Base-by-base conservation (phyloP, 805 yeast genomes). In the baker's yeast (Saccharomyces cerevisiae) region DNA sequence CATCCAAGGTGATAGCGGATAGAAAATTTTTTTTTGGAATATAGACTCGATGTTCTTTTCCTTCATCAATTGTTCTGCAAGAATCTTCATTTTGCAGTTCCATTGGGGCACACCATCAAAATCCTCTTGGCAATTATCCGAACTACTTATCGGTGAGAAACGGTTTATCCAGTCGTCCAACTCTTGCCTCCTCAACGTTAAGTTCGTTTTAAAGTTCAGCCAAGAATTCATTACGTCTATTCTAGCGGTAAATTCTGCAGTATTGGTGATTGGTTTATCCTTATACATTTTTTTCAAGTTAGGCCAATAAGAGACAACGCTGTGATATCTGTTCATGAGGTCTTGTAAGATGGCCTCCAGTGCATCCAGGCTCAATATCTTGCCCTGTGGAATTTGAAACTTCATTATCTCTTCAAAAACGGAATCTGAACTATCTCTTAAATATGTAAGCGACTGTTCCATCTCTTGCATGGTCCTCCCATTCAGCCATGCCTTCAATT, bases 391-490 rank as follows among this genome's bases (percentile, higher is more conserved):
- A 13, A 87, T 73, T 62, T 80, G 82, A 68, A 87, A 89, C 22
- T 76, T 75, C 67, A 83, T 61, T 5, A 94, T 77, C 46, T 85
- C 87, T 10, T 85, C 85, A 51, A 94, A 74, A 0, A 89, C 73
- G 11, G 78, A 81, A 67, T 89, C 95, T 2, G 87, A 89, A 3
- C 84, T 72, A 1, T 87, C 80, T 54, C 97, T 73, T 22, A 87
- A 76, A 58, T 83, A 83, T n/a, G 80, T 74, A 3, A 89, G 79
- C 11, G 88, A 77, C 60, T 83, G 79, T 48, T 79, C 73, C 66
- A 92, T 96, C 56, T 89, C 96, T 41, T 82, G 88, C 53, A 85
- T 84, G 0, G 92, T 76, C 56, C 97, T 78, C 21, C 94, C 91
- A 55, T 82, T 82, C 50, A 87, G 76, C 70, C 87, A 88, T 0